phyloP scores from a whole-genome alignment of 345 rosid species.

The Aquilaria malaccensis region DNA sequence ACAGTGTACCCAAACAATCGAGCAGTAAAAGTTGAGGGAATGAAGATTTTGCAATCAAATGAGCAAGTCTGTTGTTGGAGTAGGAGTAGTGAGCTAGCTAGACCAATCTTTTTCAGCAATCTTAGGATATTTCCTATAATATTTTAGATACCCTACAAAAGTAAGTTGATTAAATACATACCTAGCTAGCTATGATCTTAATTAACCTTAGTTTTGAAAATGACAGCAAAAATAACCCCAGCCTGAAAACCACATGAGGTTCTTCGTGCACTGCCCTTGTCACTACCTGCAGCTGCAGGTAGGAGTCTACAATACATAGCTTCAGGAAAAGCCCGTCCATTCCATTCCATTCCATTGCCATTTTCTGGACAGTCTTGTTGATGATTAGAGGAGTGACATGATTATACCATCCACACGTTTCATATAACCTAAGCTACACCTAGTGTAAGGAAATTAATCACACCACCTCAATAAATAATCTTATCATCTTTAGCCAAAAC shows the following conservation, averaged over 20 bases:
- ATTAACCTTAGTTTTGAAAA: background rate
- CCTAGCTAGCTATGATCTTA: conserved; percentile 4
- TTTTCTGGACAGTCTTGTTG: background rate
- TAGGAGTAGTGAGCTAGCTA: background rate
- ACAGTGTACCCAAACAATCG: conserved; percentile 3
- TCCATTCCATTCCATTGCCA: conserved; percentile 1
- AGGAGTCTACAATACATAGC: background rate
- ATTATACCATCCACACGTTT: too few relatives aligned
- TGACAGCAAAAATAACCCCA: background rate
- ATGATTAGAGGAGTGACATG: too few relatives aligned
- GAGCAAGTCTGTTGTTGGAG: background rate
- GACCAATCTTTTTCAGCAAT: conserved; percentile 23
- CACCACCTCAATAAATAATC: too few relatives aligned
- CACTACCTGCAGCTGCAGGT: background rate
- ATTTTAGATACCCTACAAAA: conserved; percentile 1
- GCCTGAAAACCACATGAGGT: background rate
- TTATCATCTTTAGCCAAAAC: too few relatives aligned
- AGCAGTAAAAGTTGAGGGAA: background rate
- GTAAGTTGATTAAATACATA: conserved; percentile 3
- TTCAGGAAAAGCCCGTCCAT: conserved; percentile 19
- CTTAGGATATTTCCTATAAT: conserved; percentile 17
- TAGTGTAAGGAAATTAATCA: too few relatives aligned
- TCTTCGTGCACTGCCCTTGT: too few relatives aligned
- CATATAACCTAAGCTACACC: too few relatives aligned
- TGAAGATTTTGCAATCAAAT: conserved; percentile 13